A percentile compares a stretch with the other conserved stretches of the same genome.
These are phyloP conservation scores for Paragyromitra xinjiangensis DNA, from an alignment of 495 filamentous ascomycete species.

Conservation along the genomic window DNA sequence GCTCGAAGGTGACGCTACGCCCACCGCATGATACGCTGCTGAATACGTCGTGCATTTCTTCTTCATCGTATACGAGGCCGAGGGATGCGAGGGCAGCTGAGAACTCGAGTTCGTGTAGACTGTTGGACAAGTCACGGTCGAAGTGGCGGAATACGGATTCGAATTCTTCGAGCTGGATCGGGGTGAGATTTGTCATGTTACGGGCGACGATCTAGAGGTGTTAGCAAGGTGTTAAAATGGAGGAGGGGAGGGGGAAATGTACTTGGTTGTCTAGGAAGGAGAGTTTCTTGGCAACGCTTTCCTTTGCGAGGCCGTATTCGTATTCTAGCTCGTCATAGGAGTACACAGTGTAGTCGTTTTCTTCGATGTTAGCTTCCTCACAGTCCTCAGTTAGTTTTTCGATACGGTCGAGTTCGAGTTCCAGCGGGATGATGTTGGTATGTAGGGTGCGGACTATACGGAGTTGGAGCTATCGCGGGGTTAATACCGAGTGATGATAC, in stretches of 20 bases:
- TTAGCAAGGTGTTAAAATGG: background rate
- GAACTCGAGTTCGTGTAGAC: constrained; percentile 92
- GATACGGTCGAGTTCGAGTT: constrained; percentile 75
- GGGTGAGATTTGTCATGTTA: constrained; percentile 98
- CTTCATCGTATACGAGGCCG: constrained; percentile 91
- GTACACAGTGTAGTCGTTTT: constrained; percentile 98
- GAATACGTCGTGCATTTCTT: constrained; percentile 95
- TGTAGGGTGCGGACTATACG: constrained; percentile 81
- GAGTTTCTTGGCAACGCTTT: constrained; percentile 91
- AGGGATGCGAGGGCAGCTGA: constrained; percentile 91
- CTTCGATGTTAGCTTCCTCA: constrained; percentile 95
- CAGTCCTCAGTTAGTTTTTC: constrained; percentile 82
- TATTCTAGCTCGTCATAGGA: constrained; percentile 95
- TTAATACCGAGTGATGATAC: constrained; percentile 44
- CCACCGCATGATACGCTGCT: constrained; percentile 76
- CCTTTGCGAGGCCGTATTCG: constrained; percentile 88
- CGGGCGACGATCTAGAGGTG: constrained; percentile 78
- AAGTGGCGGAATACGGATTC: constrained; percentile 98
- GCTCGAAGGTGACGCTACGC: constrained; percentile 89
- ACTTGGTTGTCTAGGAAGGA: constrained; percentile 88
- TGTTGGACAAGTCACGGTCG: constrained; percentile 90
- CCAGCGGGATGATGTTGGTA: constrained; percentile 82
- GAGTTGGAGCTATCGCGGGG: constrained; percentile 69
- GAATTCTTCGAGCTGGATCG: constrained; percentile 97
- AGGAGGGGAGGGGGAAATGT: background rate